Percentiles rank a stretch among this genome's conserved stretches.
Evolutionary conservation across 345 rosid genomes (phyloP).

Genomic region (Citrus glauca): DNA sequence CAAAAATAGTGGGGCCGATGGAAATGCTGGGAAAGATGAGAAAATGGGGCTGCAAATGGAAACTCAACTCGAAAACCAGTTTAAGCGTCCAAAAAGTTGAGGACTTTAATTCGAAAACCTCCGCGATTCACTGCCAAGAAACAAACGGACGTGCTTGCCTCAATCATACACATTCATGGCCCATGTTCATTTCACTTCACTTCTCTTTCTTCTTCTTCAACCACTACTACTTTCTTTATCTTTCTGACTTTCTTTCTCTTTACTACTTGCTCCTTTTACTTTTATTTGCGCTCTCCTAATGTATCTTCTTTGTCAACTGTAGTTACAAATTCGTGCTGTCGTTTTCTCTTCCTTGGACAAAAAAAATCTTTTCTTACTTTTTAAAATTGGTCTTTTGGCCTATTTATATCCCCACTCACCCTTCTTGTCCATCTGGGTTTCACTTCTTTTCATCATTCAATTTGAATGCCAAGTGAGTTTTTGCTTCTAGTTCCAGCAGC

Average conservation of each 20-base stretch:
- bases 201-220: not conserved
- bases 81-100: not conserved
- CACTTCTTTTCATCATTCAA: slow-evolving; percentile 4
- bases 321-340: slow-evolving; percentile 1
- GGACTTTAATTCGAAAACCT: not conserved
- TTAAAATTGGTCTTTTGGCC: not conserved
- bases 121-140: slow-evolving; percentile 9
- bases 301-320: not conserved
- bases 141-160: slow-evolving; percentile 14
- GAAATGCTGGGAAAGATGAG: not conserved
- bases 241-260: not conserved
- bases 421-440: slow-evolving; percentile 13
- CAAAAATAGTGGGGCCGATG: not conserved
- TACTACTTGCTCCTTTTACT: not conserved
- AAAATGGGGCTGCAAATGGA: not conserved
- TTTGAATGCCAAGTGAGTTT: slow-evolving; percentile 10
- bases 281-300: not conserved
- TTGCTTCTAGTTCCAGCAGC: slow-evolving; percentile 11
- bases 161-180: not conserved
- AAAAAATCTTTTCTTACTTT: not conserved
- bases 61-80: not conserved
- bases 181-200: not conserved
- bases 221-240: not conserved
- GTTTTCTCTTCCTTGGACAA: slow-evolving; percentile 7
- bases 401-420: slow-evolving; percentile 1